phyloP scores from a whole-genome alignment of 257 asterid genomes.

The Salvia miltiorrhiza region DNA sequence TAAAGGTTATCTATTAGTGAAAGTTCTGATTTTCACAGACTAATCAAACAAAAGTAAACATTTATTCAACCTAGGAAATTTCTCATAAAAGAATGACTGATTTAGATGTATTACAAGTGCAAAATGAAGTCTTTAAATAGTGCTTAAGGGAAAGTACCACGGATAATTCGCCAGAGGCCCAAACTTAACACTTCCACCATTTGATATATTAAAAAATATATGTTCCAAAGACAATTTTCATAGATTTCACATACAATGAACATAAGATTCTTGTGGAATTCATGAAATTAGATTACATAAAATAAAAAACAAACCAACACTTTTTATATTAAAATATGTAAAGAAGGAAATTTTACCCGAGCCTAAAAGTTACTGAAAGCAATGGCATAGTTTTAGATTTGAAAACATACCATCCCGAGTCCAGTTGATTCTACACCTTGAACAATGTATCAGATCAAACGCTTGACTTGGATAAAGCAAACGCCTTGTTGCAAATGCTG shows the following conservation, averaged over 20 bases:
- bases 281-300: neutral
- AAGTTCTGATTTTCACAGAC: neutral
- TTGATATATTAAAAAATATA: neutral
- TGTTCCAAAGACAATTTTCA: neutral
- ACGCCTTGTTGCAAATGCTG: slow-evolving; percentile 78
- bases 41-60: neutral
- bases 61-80: neutral
- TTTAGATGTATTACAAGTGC: slow-evolving; percentile 1
- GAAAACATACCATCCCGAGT: slow-evolving; percentile 81
- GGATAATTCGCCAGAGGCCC: neutral
- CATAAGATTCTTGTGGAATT: neutral
- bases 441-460: slow-evolving; percentile 87
- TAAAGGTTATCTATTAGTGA: neutral
- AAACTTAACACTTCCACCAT: neutral
- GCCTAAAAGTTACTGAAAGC: slow-evolving; percentile 8
- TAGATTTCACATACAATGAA: neutral
- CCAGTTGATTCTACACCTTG: slow-evolving; percentile 97
- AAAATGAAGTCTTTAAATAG: neutral
- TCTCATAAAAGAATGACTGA: slow-evolving; percentile 3
- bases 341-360: neutral
- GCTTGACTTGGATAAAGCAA: slow-evolving; percentile 92
- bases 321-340: neutral
- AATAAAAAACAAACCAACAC: neutral
- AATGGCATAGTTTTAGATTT: neutral
- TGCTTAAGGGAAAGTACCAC: neutral